A percentile compares a stretch with the other conserved stretches of the same genome.
phyloP scores from a whole-genome alignment of 1,284 basidiomycete species.

The Phellopilus nigrolimitatus region DNA sequence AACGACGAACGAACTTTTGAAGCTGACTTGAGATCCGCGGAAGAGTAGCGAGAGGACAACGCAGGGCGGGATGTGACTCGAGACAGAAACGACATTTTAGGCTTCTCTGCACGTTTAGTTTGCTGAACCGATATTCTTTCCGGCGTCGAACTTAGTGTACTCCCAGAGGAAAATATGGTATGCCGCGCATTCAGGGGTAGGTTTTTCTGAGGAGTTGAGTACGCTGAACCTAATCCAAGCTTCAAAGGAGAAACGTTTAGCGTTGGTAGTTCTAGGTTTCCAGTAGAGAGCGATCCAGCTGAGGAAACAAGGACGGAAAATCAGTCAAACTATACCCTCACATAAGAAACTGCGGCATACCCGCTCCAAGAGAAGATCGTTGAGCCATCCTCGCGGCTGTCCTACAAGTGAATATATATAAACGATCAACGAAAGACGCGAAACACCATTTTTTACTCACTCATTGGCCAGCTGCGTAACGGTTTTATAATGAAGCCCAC shows the following conservation, averaged over 20 bases:
- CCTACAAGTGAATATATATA: too few relatives aligned
- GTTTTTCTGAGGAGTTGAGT: conserved; percentile 13
- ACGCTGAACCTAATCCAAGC: background rate
- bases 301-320: background rate
- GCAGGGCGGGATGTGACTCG: conserved; percentile 19
- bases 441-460: background rate
- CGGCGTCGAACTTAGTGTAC: conserved; percentile 9
- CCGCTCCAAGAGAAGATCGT: conserved; percentile 10
- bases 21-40: conserved; percentile 19
- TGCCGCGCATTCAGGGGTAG: conserved; percentile 2
- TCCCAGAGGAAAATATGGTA: conserved; percentile 14
- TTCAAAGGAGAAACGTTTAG: conserved; percentile 1
- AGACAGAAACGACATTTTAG: conserved; percentile 17
- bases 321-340: too few relatives aligned
- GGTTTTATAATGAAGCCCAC: conserved; percentile 15
- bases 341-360: too few relatives aligned
- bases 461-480: conserved; percentile 18
- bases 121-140: background rate
- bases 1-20: conserved; percentile 1
- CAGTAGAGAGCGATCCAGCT: conserved; percentile 13
- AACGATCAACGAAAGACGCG: too few relatives aligned
- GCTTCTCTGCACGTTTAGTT: conserved; percentile 14
- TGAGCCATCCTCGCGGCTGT: conserved; percentile 15
- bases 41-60: conserved; percentile 18
- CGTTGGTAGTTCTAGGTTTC: conserved; percentile 13